Evolutionary conservation across 441 rosid genomes (phyloP).

Genomic region (Bocquillonia castaneifolia): DNA sequence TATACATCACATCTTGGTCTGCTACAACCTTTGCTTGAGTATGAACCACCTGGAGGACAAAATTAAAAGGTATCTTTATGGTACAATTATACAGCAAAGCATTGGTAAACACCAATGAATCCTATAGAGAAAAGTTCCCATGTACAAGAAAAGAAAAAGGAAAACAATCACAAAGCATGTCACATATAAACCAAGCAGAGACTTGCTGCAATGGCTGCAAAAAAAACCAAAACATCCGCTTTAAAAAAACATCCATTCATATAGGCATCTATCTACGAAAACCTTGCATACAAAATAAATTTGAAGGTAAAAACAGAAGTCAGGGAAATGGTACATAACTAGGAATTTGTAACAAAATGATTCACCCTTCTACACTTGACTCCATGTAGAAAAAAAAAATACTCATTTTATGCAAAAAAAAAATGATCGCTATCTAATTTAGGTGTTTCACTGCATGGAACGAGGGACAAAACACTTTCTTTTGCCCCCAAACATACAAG

Average conservation of each 20-base stretch:
- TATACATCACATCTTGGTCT: constrained; percentile 91
- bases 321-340: neutral
- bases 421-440: no score
- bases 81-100: constrained; percentile 8
- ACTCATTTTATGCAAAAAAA: neutral
- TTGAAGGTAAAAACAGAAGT: neutral
- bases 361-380: neutral
- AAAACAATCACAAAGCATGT: neutral
- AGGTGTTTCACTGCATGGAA: neutral
- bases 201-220: neutral
- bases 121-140: constrained; percentile 5
- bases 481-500: neutral
- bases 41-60: constrained; percentile 72
- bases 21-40: constrained; percentile 92
- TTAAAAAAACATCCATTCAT: neutral
- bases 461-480: neutral
- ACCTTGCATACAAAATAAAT: neutral
- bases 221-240: neutral
- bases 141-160: neutral
- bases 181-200: neutral
- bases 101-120: constrained; percentile 1
- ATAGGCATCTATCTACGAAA: neutral
- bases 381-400: neutral
- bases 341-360: neutral
- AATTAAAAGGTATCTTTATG: constrained; percentile 1